These are phyloP conservation scores for Kwoniella botswanensis DNA, from an alignment of 768 basidiomycete species.

Conservation along the genomic window DNA sequence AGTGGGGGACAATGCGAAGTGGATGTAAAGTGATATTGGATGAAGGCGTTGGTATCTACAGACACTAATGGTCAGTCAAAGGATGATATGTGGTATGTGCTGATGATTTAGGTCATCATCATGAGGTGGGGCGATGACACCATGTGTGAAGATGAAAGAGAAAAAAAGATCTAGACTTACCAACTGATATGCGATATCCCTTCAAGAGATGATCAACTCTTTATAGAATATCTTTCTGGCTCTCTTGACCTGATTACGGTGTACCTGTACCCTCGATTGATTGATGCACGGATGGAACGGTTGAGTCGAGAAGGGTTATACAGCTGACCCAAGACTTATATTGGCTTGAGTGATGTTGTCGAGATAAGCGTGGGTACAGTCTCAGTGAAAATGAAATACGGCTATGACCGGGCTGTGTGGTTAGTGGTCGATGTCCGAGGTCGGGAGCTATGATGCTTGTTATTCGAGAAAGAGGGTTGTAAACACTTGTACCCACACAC, in stretches of 20 bases:
- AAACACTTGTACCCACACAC: background rate
- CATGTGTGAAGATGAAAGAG: background rate
- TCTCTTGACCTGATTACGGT: background rate
- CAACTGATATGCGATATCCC: background rate
- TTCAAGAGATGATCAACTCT: background rate
- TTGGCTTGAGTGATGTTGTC: background rate
- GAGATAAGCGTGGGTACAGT: background rate
- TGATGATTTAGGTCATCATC: background rate
- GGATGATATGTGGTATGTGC: constrained; percentile 7
- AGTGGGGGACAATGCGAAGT: background rate
- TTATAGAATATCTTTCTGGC: background rate
- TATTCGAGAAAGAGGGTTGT: background rate
- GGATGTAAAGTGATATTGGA: background rate
- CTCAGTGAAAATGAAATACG: background rate
- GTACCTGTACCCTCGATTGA: background rate
- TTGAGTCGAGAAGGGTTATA: no score
- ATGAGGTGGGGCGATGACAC: constrained; percentile 1
- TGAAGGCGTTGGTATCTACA: background rate
- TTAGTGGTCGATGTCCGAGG: background rate
- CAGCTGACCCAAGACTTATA: background rate
- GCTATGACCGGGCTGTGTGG: background rate
- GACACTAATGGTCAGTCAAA: background rate
- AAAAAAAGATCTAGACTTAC: background rate
- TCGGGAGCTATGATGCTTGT: background rate
- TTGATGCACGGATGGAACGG: background rate